Evolutionary conservation across 768 basidiomycete genomes (phyloP).

Genomic region (Suillus hirtellus): DNA sequence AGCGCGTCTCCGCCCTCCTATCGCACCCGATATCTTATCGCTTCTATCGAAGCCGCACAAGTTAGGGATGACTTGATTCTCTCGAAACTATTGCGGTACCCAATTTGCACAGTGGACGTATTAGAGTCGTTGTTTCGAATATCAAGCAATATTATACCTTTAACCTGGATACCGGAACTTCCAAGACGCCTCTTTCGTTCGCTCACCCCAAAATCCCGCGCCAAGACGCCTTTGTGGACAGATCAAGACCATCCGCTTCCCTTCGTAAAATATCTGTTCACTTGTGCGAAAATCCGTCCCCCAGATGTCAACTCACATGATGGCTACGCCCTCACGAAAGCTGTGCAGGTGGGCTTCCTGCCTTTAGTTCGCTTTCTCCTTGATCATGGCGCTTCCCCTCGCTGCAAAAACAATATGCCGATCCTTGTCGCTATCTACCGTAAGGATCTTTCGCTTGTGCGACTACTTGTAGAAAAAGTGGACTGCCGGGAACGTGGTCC

Average conservation of each 20-base stretch:
- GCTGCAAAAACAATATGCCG: slow-evolving; percentile 58
- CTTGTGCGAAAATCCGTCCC: slow-evolving; percentile 36
- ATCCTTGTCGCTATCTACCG: slow-evolving; percentile 75
- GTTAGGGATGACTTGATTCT: slow-evolving; percentile 26
- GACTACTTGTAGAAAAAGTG: slow-evolving; percentile 70
- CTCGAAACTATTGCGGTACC: slow-evolving; percentile 49
- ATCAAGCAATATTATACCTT: slow-evolving; percentile 10
- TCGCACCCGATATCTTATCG: slow-evolving; percentile 66
- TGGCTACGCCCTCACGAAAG: slow-evolving; percentile 82
- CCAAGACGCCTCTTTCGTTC: slow-evolving; percentile 69
- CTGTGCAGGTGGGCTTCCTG: slow-evolving; percentile 63
- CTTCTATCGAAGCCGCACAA: slow-evolving; percentile 26
- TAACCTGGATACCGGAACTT: slow-evolving; percentile 42
- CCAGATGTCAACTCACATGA: slow-evolving; percentile 65
- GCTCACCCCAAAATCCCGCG: slow-evolving; percentile 35
- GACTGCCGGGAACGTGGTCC: slow-evolving; percentile 16
- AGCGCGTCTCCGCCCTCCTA: slow-evolving; percentile 54
- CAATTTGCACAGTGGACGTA: slow-evolving; percentile 39
- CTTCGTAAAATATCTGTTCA: slow-evolving; percentile 59
- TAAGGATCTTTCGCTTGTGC: slow-evolving; percentile 67
- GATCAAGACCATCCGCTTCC: slow-evolving; percentile 59
- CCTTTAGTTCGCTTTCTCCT: slow-evolving; percentile 75
- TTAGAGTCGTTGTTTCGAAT: slow-evolving; percentile 48
- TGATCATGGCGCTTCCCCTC: slow-evolving; percentile 69
- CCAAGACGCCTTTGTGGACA: slow-evolving; percentile 39